Conservation (phyloP, 768 basidiomycete genomes). For the Mycena maculata region DNA sequence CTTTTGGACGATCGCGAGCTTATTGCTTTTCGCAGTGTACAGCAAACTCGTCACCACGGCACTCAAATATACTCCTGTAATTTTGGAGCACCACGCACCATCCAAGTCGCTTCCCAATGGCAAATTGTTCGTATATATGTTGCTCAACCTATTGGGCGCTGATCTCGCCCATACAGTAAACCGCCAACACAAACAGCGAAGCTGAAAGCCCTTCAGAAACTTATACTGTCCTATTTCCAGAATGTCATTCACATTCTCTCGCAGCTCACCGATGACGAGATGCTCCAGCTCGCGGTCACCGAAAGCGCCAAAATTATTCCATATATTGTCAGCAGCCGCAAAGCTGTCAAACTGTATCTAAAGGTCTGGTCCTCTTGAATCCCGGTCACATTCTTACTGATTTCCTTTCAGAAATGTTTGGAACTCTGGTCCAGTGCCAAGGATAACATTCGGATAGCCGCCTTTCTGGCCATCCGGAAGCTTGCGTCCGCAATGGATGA, state of each 20-base stretch:
- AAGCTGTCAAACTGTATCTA: conserved; percentile 86
- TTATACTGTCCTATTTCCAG: conserved; percentile 90
- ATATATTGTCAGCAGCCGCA: conserved; percentile 86
- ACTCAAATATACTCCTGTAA: conserved; percentile 89
- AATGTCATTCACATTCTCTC: conserved; percentile 84
- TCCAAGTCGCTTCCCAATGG: conserved; percentile 86
- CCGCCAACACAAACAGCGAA: conserved; percentile 84
- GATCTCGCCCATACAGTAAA: conserved; percentile 67
- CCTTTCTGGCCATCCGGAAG: conserved; percentile 86
- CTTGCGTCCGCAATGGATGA: conserved; percentile 83
- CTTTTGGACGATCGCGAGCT: background rate
- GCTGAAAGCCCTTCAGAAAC: conserved; percentile 85
- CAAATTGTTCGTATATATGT: conserved; percentile 68
- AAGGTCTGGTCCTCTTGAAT: conserved; percentile 63
- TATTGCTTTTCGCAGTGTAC: conserved; percentile 71
- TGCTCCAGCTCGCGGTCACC: conserved; percentile 74
- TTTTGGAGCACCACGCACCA: conserved; percentile 88
- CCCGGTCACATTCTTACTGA: conserved; percentile 24
- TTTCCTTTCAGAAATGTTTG: conserved; percentile 72
- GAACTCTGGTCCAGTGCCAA: conserved; percentile 85
- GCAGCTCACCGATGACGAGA: conserved; percentile 76
- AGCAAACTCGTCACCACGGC: conserved; percentile 91
- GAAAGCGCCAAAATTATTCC: conserved; percentile 93
- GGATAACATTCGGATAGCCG: conserved; percentile 85
- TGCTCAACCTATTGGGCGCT: conserved; percentile 21